phyloP scores from a whole-genome alignment of 495 filamentous ascomycete species.

The Aspergillus carlsbadensis region DNA sequence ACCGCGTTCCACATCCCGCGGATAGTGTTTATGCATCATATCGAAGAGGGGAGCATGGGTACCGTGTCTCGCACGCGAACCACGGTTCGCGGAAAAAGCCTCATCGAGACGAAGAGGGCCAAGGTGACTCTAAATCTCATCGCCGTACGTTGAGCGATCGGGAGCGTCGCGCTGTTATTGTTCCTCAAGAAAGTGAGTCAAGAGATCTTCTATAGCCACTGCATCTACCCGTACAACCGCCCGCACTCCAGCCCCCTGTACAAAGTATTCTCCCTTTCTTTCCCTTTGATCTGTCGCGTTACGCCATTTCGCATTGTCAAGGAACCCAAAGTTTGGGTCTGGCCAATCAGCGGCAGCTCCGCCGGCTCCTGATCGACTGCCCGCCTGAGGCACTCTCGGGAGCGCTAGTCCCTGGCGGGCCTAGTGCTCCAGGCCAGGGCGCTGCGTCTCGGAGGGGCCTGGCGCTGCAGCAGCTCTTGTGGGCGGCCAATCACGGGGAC shows the following conservation, averaged over 20 bases:
- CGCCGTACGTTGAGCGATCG: constrained; percentile 21
- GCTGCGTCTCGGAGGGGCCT: constrained; percentile 26
- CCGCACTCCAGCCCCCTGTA: too few species aligned
- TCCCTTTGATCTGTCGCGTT: constrained; percentile 22
- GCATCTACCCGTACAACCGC: not conserved
- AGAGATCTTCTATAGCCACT: not conserved
- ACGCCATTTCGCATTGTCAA: constrained; percentile 13
- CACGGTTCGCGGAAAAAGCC: constrained; percentile 22
- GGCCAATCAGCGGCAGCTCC: constrained; percentile 19
- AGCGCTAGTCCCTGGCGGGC: constrained; percentile 30
- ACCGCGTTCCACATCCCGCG: constrained; percentile 14
- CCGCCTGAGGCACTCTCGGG: constrained; percentile 35
- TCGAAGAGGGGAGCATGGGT: constrained; percentile 20
- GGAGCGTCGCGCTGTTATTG: constrained; percentile 12
- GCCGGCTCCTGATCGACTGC: constrained; percentile 38
- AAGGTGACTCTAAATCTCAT: constrained; percentile 20
- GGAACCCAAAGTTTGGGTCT: constrained; percentile 18
- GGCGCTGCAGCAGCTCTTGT: constrained; percentile 30
- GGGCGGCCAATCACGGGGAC: constrained; percentile 43
- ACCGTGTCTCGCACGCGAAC: constrained; percentile 22
- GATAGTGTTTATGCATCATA: constrained; percentile 22
- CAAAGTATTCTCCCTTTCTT: not conserved
- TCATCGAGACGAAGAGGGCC: constrained; percentile 18
- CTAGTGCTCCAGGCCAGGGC: constrained; percentile 19
- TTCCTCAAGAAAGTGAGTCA: constrained; percentile 35